Conservation (phyloP, 345 rosid genomes). For the Camelina laxa region DNA sequence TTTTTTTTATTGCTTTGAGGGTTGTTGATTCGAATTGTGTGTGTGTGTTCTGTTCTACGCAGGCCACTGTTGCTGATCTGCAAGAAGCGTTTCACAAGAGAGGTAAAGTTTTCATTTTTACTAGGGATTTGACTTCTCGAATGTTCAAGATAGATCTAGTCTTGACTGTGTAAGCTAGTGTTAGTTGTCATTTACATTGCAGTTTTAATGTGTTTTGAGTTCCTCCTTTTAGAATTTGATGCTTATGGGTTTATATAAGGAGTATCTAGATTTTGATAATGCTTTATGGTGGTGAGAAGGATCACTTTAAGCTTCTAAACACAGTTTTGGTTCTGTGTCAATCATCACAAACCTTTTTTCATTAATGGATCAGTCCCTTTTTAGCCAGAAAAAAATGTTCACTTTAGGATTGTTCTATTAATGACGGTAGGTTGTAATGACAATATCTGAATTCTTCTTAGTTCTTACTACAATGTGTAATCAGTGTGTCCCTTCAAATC, state of each 20-base stretch:
- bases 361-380: constrained; percentile 1
- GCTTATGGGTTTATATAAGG: constrained; percentile 3
- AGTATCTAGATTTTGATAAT: constrained; percentile 22
- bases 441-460: constrained; percentile 16
- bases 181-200: not conserved
- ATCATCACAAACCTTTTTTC: constrained; percentile 15
- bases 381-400: not conserved
- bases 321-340: constrained; percentile 3
- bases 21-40: constrained; percentile 24
- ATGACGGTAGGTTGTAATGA: not conserved
- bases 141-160: constrained; percentile 17
- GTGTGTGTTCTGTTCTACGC: constrained; percentile 28
- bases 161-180: not conserved
- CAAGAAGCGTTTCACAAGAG: constrained; percentile 85
- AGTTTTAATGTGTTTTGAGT: not conserved
- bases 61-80: constrained; percentile 95
- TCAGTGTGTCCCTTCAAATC: constrained; percentile 1
- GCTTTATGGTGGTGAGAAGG: not conserved
- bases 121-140: not conserved
- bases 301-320: not conserved
- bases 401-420: constrained; percentile 1
- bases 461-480: not conserved
- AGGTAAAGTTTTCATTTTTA: constrained; percentile 55
- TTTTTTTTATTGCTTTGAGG: constrained; percentile 25
- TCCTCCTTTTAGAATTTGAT: constrained; percentile 1